Conservation (phyloP, 345 rosid genomes). For the Alliaria petiolata region DNA sequence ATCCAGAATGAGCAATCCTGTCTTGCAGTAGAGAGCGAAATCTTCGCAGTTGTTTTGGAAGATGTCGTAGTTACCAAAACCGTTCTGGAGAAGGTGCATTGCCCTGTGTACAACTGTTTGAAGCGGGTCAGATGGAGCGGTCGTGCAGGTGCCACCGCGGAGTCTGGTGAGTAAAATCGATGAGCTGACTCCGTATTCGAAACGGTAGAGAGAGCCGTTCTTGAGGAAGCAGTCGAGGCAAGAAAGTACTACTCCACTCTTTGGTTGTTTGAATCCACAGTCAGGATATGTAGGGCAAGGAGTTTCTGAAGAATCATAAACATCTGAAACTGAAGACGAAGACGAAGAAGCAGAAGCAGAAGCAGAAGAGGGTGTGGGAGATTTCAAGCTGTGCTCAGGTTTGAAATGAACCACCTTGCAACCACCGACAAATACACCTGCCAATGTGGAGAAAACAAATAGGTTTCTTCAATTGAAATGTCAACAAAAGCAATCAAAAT, state of each 20-base stretch:
- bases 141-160: conserved; percentile 93
- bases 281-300: conserved; percentile 75
- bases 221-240: conserved; percentile 90
- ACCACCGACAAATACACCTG: conserved; percentile 94
- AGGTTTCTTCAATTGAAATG: conserved; percentile 18
- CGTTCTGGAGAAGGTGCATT: conserved; percentile 94
- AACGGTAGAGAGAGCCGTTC: conserved; percentile 73
- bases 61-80: conserved; percentile 86
- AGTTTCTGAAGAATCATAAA: conserved; percentile 41
- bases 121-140: conserved; percentile 62
- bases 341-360: background rate
- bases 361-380: background rate
- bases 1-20: conserved; percentile 77
- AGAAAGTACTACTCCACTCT: conserved; percentile 80
- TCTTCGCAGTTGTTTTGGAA: conserved; percentile 95
- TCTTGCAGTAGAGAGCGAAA: conserved; percentile 87
- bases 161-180: conserved; percentile 67
- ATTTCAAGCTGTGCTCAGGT: conserved; percentile 42
- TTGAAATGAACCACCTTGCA: conserved; percentile 95
- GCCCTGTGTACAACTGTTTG: conserved; percentile 73
- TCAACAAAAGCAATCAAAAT: conserved; percentile 14
- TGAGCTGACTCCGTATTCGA: conserved; percentile 70
- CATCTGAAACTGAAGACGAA: conserved; percentile 37
- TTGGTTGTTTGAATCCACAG: conserved; percentile 80
- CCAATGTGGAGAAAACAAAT: conserved; percentile 10